phyloP scores from a whole-genome alignment of 768 basidiomycete genomes.

The Chiua virens region DNA sequence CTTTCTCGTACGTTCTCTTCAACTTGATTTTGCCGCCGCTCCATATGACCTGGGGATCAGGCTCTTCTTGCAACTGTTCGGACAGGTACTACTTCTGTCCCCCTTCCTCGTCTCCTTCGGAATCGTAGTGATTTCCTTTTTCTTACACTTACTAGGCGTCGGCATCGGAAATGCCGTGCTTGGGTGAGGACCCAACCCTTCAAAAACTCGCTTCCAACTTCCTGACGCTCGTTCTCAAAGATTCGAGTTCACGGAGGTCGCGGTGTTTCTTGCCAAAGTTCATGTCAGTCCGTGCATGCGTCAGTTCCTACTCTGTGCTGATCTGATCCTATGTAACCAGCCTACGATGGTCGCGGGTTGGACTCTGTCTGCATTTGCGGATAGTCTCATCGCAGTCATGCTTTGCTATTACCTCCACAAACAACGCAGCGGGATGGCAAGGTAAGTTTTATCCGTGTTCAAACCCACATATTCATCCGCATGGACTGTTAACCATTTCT shows the following conservation, averaged over 20 bases:
- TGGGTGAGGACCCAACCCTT: not conserved
- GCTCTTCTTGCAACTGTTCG: constrained; percentile 5
- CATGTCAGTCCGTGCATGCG: constrained; percentile 1
- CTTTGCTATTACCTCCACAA: constrained; percentile 13
- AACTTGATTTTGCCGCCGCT: not conserved
- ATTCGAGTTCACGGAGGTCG: constrained; percentile 1
- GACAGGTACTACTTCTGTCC: constrained; percentile 2
- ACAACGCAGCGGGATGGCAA: constrained; percentile 10
- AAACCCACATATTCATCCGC: too few species aligned
- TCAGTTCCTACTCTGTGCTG: not conserved
- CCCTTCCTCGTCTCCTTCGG: not conserved
- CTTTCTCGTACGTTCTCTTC: constrained; percentile 7
- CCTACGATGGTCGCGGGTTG: constrained; percentile 14
- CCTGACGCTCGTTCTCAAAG: not conserved
- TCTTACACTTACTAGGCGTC: constrained; percentile 3
- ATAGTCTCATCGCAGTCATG: constrained; percentile 5
- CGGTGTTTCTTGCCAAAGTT: not conserved
- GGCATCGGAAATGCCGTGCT: constrained; percentile 6
- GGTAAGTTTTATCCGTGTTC: not conserved
- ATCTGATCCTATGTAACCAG: not conserved
- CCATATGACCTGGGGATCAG: not conserved
- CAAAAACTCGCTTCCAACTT: not conserved
- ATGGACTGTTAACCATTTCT: not conserved
- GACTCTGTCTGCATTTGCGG: constrained; percentile 6
- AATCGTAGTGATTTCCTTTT: too few species aligned